Conservation (phyloP, 2,329 filamentous ascomycete species). For the Aspergillus pseudoviridinutans region DNA sequence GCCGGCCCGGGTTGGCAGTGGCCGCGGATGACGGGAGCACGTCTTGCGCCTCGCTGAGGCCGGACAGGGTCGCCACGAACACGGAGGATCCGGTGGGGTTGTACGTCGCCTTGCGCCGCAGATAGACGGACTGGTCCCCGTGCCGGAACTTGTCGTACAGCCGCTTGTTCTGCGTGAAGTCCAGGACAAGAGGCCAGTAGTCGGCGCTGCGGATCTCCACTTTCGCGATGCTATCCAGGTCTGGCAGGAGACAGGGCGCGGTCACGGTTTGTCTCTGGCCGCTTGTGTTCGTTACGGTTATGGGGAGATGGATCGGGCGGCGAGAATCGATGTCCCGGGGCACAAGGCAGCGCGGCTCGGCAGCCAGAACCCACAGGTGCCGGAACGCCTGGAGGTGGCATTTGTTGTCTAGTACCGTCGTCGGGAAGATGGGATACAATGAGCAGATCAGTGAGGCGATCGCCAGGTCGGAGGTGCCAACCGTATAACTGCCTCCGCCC, state of each 20-base stretch:
- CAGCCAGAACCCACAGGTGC: constrained; percentile 93
- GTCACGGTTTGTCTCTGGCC: constrained; percentile 34
- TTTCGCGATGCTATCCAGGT: constrained; percentile 35
- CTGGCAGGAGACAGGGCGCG: constrained; percentile 56
- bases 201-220: constrained; percentile 46
- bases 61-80: constrained; percentile 73
- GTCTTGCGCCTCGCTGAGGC: constrained; percentile 60
- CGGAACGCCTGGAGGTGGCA: constrained; percentile 94
- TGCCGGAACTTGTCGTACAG: constrained; percentile 61
- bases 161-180: constrained; percentile 62
- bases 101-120: constrained; percentile 65
- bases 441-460: constrained; percentile 81
- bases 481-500: constrained; percentile 86
- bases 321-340: constrained; percentile 81
- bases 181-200: constrained; percentile 78
- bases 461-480: constrained; percentile 82
- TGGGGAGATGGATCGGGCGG: constrained; percentile 69
- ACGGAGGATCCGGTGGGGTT: constrained; percentile 56
- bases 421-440: constrained; percentile 92
- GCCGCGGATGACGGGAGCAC: constrained; percentile 30
- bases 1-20: constrained; percentile 22
- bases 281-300: constrained; percentile 60
- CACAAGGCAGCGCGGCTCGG: constrained; percentile 83
- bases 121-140: constrained; percentile 67
- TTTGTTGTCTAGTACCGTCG: constrained; percentile 84